phyloP scores from a whole-genome alignment of 805 yeast genomes.

The Starmera amethionina region DNA sequence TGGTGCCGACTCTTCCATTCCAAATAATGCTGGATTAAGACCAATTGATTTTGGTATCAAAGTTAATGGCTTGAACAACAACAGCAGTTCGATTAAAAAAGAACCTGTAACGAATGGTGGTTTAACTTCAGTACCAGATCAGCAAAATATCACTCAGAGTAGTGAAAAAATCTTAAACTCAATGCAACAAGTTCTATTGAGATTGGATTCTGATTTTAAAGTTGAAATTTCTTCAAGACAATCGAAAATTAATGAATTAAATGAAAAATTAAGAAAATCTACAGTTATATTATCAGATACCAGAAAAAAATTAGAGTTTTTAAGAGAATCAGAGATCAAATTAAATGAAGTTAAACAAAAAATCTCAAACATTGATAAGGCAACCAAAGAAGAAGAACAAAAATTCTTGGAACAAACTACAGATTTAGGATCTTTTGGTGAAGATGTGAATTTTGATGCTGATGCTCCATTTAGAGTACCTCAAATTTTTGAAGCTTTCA shows the following conservation, averaged over 20 bases:
- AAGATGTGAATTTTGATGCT: slow-evolving; percentile 61
- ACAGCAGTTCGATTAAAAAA: background rate
- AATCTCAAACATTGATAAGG: slow-evolving; percentile 47
- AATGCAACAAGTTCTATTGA: slow-evolving; percentile 38
- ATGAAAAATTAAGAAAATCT: slow-evolving; percentile 47
- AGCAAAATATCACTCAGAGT: slow-evolving; percentile 6
- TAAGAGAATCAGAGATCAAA: slow-evolving; percentile 33
- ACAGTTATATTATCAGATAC: slow-evolving; percentile 39
- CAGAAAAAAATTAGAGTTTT: slow-evolving; percentile 39
- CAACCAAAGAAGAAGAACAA: slow-evolving; percentile 52
- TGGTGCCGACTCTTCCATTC: slow-evolving; percentile 74
- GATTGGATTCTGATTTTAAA: slow-evolving; percentile 50
- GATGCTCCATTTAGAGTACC: slow-evolving; percentile 84
- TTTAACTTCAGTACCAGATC: background rate
- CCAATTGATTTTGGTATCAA: slow-evolving; percentile 81
- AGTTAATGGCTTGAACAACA: slow-evolving; percentile 19
- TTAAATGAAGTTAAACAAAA: slow-evolving; percentile 44
- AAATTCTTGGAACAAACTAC: slow-evolving; percentile 36
- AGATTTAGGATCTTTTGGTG: slow-evolving; percentile 27
- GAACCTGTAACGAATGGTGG: background rate
- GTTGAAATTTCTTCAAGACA: slow-evolving; percentile 46
- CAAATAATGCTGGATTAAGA: slow-evolving; percentile 78
- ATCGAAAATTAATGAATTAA: slow-evolving; percentile 39
- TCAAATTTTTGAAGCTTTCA: slow-evolving; percentile 47
- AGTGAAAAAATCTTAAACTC: slow-evolving; percentile 36